These are phyloP conservation scores for Chrysoporthe deuterocubensis DNA, from an alignment of 2,329 filamentous ascomycete species.

Conservation along the genomic window DNA sequence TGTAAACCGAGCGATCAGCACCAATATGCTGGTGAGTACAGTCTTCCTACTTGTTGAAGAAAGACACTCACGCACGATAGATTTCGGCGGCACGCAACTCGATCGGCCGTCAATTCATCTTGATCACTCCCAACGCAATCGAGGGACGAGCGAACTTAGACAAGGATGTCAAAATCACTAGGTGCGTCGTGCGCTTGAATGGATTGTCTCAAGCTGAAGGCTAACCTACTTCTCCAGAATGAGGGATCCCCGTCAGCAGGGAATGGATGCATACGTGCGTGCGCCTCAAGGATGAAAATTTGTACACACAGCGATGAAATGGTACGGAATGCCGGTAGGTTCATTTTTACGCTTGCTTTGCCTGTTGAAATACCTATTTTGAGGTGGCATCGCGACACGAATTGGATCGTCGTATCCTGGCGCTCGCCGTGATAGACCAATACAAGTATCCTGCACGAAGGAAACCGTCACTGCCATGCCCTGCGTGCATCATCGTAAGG, in stretches of 20 bases:
- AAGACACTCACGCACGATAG: conserved; percentile 46
- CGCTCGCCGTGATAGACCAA: background rate
- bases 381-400: background rate
- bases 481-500: background rate
- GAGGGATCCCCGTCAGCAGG: conserved; percentile 62
- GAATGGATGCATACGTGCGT: conserved; percentile 38
- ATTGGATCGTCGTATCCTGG: background rate
- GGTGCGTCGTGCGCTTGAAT: conserved; percentile 49
- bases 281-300: background rate
- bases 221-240: conserved; percentile 45
- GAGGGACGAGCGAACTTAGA: conserved; percentile 60
- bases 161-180: conserved; percentile 78
- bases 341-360: background rate
- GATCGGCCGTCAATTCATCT: conserved; percentile 90
- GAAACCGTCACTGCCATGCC: background rate
- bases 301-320: background rate
- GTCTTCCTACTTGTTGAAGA: background rate
- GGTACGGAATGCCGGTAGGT: background rate
- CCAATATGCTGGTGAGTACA: conserved; percentile 81
- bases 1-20: conserved; percentile 90
- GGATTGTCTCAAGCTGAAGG: background rate
- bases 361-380: conserved; percentile 4
- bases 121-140: conserved; percentile 93
- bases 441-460: background rate
- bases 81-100: conserved; percentile 83